A percentile compares a stretch with the other conserved stretches of the same genome.
Conservation (phyloP, 2,329 filamentous ascomycete species). For the Aspergillus sojae region DNA sequence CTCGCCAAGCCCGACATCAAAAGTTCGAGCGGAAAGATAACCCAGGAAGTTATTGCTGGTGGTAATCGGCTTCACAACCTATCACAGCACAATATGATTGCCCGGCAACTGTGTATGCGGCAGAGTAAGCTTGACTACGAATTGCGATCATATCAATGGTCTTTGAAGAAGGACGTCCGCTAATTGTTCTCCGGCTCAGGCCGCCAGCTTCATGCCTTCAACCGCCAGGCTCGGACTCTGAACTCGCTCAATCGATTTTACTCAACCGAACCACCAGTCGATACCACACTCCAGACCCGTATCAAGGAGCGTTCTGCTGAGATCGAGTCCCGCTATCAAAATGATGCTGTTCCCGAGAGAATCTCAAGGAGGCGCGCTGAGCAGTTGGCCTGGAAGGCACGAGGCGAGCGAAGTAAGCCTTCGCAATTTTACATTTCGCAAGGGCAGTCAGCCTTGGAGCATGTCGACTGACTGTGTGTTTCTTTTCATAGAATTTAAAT, state of each 20-base stretch:
- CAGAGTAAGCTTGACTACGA: conserved; percentile 37
- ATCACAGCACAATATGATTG: conserved; percentile 41
- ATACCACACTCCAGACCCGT: conserved; percentile 27
- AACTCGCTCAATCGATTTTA: conserved; percentile 32
- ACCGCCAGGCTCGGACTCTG: conserved; percentile 34
- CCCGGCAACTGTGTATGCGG: conserved; percentile 43
- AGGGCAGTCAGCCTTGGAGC: too few species aligned
- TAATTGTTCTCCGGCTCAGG: conserved; percentile 28
- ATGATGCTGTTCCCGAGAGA: conserved; percentile 8
- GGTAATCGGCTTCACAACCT: conserved; percentile 11
- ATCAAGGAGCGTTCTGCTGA: conserved; percentile 14
- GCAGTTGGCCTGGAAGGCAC: conserved; percentile 19
- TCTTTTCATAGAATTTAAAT: conserved; percentile 30
- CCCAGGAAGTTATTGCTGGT: conserved; percentile 19
- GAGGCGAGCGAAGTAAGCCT: conserved; percentile 29
- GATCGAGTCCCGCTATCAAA: background rate
- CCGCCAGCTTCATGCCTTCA: conserved; percentile 40
- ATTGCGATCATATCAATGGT: background rate
- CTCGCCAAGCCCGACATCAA: conserved; percentile 38
- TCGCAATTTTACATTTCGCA: background rate
- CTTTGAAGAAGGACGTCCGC: background rate
- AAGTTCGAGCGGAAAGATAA: conserved; percentile 37
- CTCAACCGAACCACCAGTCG: conserved; percentile 33
- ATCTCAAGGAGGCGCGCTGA: conserved; percentile 14
- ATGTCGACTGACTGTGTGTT: conserved; percentile 3